Percentiles rank a stretch among this genome's conserved stretches.
These are phyloP conservation scores for Nyctanthes arbortristis DNA, from an alignment of 257 asterid species.

Conservation along the genomic window DNA sequence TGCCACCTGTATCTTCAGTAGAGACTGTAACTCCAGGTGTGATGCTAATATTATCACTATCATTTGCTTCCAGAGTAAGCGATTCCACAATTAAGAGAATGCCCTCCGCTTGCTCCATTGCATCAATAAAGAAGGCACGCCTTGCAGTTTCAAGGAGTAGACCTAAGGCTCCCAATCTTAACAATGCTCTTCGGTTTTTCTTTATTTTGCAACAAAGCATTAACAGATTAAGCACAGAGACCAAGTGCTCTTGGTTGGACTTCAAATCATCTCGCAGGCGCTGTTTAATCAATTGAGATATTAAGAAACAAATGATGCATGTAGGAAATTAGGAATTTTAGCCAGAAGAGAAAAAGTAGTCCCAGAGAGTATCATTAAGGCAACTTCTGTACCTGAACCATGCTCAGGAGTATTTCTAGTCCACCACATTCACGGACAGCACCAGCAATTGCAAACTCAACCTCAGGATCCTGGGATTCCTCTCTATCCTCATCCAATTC, in stretches of 20 bases:
- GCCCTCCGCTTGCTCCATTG: constrained; percentile 99
- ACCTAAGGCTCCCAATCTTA: constrained; percentile 82
- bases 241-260: constrained; percentile 86
- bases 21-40: constrained; percentile 78
- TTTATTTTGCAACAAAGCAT: constrained; percentile 96
- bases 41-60: constrained; percentile 79
- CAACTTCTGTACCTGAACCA: constrained; percentile 75
- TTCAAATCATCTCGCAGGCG: constrained; percentile 88
- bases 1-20: constrained; percentile 81
- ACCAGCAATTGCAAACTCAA: constrained; percentile 94
- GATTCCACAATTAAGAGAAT: constrained; percentile 91
- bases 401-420: constrained; percentile 79
- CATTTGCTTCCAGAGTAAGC: constrained; percentile 95
- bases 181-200: constrained; percentile 82
- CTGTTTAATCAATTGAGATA: constrained; percentile 50
- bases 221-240: constrained; percentile 86
- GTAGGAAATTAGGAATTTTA: not conserved
- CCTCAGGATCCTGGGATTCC: constrained; percentile 99
- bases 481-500: constrained; percentile 98
- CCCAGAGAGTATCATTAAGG: not conserved
- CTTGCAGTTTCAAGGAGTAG: constrained; percentile 97
- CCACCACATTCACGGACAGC: constrained; percentile 98
- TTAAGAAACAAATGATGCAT: not conserved
- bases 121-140: constrained; percentile 95
- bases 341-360: not conserved